phyloP scores from a whole-genome alignment of 345 rosid species.

The Brassica nigra region DNA sequence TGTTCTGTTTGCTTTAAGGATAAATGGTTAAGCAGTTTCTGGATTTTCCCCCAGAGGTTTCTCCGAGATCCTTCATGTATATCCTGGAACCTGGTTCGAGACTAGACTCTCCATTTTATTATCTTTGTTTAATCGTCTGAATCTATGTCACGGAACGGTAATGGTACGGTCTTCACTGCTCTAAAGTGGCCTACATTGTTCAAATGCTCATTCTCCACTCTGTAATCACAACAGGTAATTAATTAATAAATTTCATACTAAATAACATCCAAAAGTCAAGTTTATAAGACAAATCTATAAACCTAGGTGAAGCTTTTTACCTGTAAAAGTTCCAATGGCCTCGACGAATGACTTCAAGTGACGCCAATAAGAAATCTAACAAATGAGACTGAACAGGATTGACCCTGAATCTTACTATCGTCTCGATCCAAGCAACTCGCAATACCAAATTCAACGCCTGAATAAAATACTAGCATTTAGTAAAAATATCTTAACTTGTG shows the following conservation, averaged over 20 bases:
- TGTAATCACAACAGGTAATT: conserved; percentile 27
- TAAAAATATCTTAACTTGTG: neutral
- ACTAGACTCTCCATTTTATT: conserved; percentile 21
- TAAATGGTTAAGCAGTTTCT: conserved; percentile 20
- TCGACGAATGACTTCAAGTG: conserved; percentile 81
- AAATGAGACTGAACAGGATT: conserved; percentile 55
- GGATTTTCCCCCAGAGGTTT: conserved; percentile 15
- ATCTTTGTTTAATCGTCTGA: conserved; percentile 51
- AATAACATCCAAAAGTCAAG: neutral
- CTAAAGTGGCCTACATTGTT: conserved; percentile 83
- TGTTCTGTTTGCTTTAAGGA: neutral
- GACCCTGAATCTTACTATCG: conserved; percentile 58
- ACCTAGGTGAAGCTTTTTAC: conserved; percentile 40
- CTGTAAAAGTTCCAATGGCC: conserved; percentile 99
- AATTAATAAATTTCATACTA: neutral
- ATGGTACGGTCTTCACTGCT: conserved; percentile 86
- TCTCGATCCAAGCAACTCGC: conserved; percentile 85
- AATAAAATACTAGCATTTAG: neutral
- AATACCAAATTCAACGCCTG: conserved; percentile 76
- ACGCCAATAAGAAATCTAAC: conserved; percentile 85
- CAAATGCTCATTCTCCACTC: conserved; percentile 93
- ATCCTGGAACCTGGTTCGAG: conserved; percentile 17
- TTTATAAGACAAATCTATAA: neutral
- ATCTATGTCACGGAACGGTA: conserved; percentile 77
- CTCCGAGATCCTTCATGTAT: conserved; percentile 15